Evolutionary conservation across 2,329 filamentous ascomycete genomes (phyloP), one percentile per base, ranked within the genome.

Genomic region (Domatiomyces globalis): DNA sequence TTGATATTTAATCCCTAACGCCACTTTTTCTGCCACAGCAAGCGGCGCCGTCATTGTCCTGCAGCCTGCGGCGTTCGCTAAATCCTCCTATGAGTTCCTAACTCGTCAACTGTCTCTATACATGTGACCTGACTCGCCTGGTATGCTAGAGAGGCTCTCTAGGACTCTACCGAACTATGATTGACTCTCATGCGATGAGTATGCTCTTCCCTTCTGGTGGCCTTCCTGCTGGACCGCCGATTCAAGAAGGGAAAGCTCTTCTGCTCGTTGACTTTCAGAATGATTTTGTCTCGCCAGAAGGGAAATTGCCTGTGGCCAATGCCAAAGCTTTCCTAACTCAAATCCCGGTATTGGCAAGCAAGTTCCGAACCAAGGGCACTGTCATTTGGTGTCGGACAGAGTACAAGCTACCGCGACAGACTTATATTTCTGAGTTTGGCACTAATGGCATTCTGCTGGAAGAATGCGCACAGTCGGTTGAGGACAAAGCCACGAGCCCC

Each of bases 191-290:
- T 18, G 10, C 10, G n/a, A 27, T 22, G 20, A 51, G 39, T 44
- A 60, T 61, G 59, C 27, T 60, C 43, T 61, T 61, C 46, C 52
- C 54, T 33, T 29, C 49, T 36, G 58, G 56, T 20, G 56, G 54
- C 7, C 43, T 60, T 18, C 55, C 59, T 47, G 12, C 48, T 66
- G 56, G 56, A 49, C 75, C 77, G 15, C 69, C 69, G 50, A 72
- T 82, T 54, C 69, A 77, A 55, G 80, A 78, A 20, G 70, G 76
- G 51, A 78, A 80, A 68, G 90, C 87, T 1, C 74, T 98, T 44
- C 72, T 96, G 18, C 71, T 94, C 17, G 75, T 95, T 57, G 90
- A 95, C 62, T 78, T 94, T 36, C 92, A 96, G 63, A 87, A 94
- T 61, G 90, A 95, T 65, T 95, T 96, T 62, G 70, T 94, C 52